phyloP scores from a whole-genome alignment of 495 filamentous ascomycete genomes.

The Talaromyces nanjingensis region DNA sequence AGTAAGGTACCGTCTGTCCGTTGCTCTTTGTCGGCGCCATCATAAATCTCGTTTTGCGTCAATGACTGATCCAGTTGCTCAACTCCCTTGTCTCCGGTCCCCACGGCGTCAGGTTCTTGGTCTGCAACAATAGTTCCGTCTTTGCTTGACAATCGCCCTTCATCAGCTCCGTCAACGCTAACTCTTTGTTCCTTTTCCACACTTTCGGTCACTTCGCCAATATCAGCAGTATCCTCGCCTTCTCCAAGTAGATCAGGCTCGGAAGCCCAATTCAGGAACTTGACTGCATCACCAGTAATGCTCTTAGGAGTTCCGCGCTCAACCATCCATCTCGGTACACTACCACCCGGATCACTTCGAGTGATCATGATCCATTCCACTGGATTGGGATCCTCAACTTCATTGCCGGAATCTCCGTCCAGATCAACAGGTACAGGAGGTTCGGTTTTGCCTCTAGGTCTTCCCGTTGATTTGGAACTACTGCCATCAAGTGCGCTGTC shows the following conservation, averaged over 20 bases:
- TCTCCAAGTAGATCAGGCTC: constrained; percentile 41
- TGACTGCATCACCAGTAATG: constrained; percentile 73
- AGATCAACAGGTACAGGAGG: not conserved
- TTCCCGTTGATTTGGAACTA: not conserved
- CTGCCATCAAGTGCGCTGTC: not conserved
- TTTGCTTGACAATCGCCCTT: not conserved
- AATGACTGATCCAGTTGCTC: constrained; percentile 2
- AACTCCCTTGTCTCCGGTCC: constrained; percentile 1
- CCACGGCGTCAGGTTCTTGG: not conserved
- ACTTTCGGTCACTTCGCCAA: constrained; percentile 7
- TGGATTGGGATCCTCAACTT: constrained; percentile 47
- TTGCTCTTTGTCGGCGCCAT: constrained; percentile 20
- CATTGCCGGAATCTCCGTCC: constrained; percentile 24
- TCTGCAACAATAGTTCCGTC: not conserved
- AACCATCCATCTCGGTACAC: constrained; percentile 88
- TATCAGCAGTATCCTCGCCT: constrained; percentile 20
- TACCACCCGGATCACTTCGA: constrained; percentile 87
- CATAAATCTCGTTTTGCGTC: not conserved
- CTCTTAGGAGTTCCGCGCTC: constrained; percentile 83
- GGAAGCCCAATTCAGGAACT: constrained; percentile 81
- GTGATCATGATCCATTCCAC: constrained; percentile 98
- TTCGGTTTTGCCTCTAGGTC: constrained; percentile 1
- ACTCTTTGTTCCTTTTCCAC: constrained; percentile 5
- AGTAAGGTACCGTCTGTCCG: constrained; percentile 30
- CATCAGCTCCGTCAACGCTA: not conserved